phyloP scores from a whole-genome alignment of 179 eudicot genomes.

The Patellifolia procumbens region DNA sequence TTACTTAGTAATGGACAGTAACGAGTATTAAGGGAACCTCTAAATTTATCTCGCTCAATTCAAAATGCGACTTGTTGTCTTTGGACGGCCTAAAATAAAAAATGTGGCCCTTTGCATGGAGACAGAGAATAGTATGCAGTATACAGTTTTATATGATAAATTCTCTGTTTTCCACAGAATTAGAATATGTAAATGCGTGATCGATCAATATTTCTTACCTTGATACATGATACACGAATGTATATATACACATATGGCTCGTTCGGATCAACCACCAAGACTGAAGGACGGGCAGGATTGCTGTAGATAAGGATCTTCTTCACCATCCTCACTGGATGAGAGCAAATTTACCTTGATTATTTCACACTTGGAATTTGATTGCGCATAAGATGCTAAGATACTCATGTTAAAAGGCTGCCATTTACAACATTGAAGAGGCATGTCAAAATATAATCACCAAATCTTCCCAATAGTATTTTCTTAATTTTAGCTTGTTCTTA shows the following conservation, averaged over 20 bases:
- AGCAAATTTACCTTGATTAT: slow-evolving; percentile 88
- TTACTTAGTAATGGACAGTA: no score
- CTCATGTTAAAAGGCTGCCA: slow-evolving; percentile 85
- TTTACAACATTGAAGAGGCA: slow-evolving; percentile 12
- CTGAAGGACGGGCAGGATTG: slow-evolving; percentile 39
- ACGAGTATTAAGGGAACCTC: no score
- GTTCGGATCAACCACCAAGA: slow-evolving; percentile 54
- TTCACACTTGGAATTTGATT: slow-evolving; percentile 81
- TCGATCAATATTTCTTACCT: not conserved
- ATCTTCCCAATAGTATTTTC: not conserved
- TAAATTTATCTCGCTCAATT: no score
- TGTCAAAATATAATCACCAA: no score
- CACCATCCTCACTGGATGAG: slow-evolving; percentile 44
- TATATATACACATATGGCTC: not conserved
- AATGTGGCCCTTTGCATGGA: not conserved
- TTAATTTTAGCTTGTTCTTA: not conserved
- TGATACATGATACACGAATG: not conserved
- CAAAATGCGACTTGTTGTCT: no score
- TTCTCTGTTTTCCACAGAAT: not conserved
- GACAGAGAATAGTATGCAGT: not conserved
- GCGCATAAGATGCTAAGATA: slow-evolving; percentile 77
- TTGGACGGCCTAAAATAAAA: not conserved
- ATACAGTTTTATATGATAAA: not conserved
- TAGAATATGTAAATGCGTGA: not conserved
- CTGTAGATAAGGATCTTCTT: slow-evolving; percentile 35